Evolutionary conservation across 1,139 yeast genomes (phyloP).

Genomic region (Debaryomycetaceae sp.): DNA sequence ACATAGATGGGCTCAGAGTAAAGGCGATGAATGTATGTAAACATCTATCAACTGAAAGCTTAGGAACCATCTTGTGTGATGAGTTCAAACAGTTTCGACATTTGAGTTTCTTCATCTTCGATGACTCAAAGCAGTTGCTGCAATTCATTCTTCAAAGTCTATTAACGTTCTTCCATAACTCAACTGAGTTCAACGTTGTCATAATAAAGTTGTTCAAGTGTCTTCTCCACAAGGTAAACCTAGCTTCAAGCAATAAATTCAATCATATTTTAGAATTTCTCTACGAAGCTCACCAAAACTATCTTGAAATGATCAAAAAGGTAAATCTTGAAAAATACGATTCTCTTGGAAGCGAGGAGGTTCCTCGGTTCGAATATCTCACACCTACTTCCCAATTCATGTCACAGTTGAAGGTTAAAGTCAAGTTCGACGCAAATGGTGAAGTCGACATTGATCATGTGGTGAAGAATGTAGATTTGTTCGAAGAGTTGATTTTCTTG

Average conservation of each 20-base stretch:
- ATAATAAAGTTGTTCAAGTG: conserved; percentile 4
- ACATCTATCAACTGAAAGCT: not conserved
- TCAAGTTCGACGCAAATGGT: not conserved
- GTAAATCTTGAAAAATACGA: conserved; percentile 10
- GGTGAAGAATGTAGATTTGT: conserved; percentile 5
- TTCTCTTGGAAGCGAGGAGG: conserved; percentile 8
- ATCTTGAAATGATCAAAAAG: conserved; percentile 7
- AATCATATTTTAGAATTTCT: conserved; percentile 10
- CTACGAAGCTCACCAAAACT: conserved; percentile 8
- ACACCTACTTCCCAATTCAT: conserved; percentile 5
- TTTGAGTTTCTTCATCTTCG: conserved; percentile 1
- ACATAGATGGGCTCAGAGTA: conserved; percentile 3
- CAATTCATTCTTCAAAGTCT: conserved; percentile 3
- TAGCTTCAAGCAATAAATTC: conserved; percentile 7
- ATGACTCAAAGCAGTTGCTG: conserved; percentile 4
- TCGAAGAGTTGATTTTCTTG: conserved; percentile 4
- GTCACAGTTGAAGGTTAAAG: conserved; percentile 1
- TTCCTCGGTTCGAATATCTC: conserved; percentile 3
- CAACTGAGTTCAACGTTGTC: conserved; percentile 4
- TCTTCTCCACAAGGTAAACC: conserved; percentile 6
- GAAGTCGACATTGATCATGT: conserved; percentile 4
- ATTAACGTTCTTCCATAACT: conserved; percentile 9
- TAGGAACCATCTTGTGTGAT: not conserved
- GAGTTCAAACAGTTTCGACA: conserved; percentile 1
- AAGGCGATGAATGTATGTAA: conserved; percentile 8